Evolutionary conservation across 257 asterid genomes (phyloP).

Genomic region (Striga asiatica): DNA sequence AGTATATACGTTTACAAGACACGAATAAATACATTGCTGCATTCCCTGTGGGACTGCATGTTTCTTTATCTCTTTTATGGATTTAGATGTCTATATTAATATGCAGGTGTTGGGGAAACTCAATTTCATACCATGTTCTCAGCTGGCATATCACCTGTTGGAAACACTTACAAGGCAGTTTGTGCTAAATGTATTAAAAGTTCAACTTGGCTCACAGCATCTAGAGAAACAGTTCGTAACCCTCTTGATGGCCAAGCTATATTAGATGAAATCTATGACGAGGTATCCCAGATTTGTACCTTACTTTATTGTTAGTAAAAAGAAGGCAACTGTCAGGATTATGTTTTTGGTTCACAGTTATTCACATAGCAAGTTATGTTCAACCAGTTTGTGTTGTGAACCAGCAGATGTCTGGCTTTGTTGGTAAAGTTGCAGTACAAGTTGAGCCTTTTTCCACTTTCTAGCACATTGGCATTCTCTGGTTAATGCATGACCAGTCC

Average conservation of each 20-base stretch:
- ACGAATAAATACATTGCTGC: neutral
- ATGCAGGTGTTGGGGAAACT: slow-evolving; percentile 59
- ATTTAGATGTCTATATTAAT: slow-evolving; percentile 8
- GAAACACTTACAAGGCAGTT: slow-evolving; percentile 52
- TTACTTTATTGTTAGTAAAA: slow-evolving; percentile 4
- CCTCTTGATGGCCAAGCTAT: slow-evolving; percentile 69
- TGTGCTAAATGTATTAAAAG: slow-evolving; percentile 34
- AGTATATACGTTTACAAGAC: neutral
- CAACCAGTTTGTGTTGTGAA: neutral
- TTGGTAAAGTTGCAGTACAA: neutral
- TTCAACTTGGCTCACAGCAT: slow-evolving; percentile 63
- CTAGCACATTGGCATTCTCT: neutral
- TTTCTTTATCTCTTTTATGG: neutral
- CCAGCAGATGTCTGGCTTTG: neutral
- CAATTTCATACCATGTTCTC: slow-evolving; percentile 62
- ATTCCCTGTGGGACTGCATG: neutral
- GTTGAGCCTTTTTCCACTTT: slow-evolving; percentile 5
- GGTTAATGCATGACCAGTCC: neutral
- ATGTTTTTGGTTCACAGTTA: neutral
- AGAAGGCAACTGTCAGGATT: neutral
- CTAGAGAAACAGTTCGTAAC: slow-evolving; percentile 31
- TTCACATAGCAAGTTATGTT: neutral
- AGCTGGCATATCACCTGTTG: slow-evolving; percentile 62
- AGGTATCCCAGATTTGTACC: slow-evolving; percentile 37
- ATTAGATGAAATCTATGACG: slow-evolving; percentile 41